phyloP scores from a whole-genome alignment of 164 flowering plant genomes.

The Platanus orientalis region DNA sequence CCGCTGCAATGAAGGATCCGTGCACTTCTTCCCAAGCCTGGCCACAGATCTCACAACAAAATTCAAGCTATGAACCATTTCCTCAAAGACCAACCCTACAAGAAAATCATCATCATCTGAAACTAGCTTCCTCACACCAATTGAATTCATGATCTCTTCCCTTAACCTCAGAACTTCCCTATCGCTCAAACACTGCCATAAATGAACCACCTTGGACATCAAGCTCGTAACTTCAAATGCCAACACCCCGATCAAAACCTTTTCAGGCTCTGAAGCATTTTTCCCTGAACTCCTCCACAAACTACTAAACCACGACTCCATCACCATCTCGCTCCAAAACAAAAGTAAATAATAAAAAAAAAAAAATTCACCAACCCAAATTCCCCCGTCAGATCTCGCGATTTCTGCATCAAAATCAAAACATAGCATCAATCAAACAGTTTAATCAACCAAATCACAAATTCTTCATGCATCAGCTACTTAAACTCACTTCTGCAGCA shows the following conservation, averaged over 20 bases:
- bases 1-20: conserved; percentile 47
- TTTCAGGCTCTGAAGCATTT: conserved; percentile 30
- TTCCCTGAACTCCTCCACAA: conserved; percentile 45
- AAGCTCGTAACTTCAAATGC: conserved; percentile 82
- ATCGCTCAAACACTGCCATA: conserved; percentile 72
- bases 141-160: conserved; percentile 50
- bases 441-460: background rate
- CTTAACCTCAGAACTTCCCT: conserved; percentile 51
- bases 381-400: conserved; percentile 3
- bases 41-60: conserved; percentile 55
- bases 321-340: conserved; percentile 41
- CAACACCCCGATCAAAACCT: conserved; percentile 57
- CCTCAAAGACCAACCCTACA: conserved; percentile 43
- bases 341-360: background rate
- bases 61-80: conserved; percentile 53
- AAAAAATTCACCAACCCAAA: background rate
- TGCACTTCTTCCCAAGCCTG: conserved; percentile 64
- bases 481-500: too few relatives aligned
- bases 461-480: background rate
- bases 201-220: conserved; percentile 75
- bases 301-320: conserved; percentile 70
- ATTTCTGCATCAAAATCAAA: conserved; percentile 12
- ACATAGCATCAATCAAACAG: background rate
- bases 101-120: conserved; percentile 70
- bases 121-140: conserved; percentile 73